Evolutionary conservation across 164 flowering plant species (phyloP).

Genomic region (Chloranthus sessilifolius): DNA sequence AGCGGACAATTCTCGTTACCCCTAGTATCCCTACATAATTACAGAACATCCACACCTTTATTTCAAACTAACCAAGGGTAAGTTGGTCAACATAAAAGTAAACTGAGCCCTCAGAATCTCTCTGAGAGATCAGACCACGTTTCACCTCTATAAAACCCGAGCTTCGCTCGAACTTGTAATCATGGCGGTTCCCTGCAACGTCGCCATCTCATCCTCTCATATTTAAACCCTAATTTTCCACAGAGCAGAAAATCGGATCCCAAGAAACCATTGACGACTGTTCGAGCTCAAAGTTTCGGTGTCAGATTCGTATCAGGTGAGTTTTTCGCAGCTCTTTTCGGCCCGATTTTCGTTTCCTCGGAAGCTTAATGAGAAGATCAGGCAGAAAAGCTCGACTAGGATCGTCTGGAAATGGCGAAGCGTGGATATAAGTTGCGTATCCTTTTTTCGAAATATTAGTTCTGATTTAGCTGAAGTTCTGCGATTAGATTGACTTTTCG

Average conservation of each 20-base stretch:
- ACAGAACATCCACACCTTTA: too few relatives aligned
- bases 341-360: background rate
- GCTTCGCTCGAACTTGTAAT: background rate
- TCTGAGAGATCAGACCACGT: background rate
- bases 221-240: slow-evolving; percentile 3
- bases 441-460: too few relatives aligned
- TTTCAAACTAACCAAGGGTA: too few relatives aligned
- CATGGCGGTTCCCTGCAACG: slow-evolving; percentile 10
- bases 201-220: background rate
- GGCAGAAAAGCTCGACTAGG: background rate
- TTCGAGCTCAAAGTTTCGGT: background rate
- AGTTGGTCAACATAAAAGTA: background rate
- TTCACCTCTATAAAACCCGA: background rate
- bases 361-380: slow-evolving; percentile 5
- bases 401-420: slow-evolving; percentile 49
- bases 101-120: background rate
- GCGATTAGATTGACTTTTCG: slow-evolving; percentile 7
- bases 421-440: slow-evolving; percentile 85
- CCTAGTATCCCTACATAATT: too few relatives aligned
- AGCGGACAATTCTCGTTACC: too few relatives aligned
- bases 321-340: background rate
- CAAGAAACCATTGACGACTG: background rate
- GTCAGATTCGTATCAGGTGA: background rate
- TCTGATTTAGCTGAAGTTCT: slow-evolving; percentile 6
- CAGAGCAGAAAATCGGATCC: background rate